These are phyloP conservation scores for Heterotrichella gracilis DNA, from an alignment of 352 stramenopile species.

Conservation along the genomic window DNA sequence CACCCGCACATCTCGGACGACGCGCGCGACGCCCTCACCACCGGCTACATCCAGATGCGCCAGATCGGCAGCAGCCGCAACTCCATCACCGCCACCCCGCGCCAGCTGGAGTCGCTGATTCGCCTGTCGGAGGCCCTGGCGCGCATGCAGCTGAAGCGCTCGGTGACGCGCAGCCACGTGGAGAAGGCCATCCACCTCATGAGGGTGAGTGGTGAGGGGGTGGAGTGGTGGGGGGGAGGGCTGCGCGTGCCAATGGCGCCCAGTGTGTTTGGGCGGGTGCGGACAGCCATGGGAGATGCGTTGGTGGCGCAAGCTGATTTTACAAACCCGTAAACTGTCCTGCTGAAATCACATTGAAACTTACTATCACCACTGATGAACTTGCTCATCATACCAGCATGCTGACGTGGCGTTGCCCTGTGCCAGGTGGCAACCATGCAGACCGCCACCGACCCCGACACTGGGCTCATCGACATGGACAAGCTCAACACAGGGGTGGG, in stretches of 20 bases:
- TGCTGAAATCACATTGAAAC: no score
- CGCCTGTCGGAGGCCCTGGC: constrained; percentile 77
- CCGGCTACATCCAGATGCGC: constrained; percentile 58
- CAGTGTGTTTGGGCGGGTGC: no score
- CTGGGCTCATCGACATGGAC: constrained; percentile 96
- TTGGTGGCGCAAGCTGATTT: no score
- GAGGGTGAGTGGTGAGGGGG: no score
- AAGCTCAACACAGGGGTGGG: constrained; percentile 16
- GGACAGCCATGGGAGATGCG: no score
- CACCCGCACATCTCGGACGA: constrained; percentile 51
- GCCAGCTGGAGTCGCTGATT: constrained; percentile 88
- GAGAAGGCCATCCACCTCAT: constrained; percentile 73
- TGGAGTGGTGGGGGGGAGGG: no score
- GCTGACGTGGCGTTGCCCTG: no score
- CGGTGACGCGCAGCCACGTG: constrained; percentile 41
- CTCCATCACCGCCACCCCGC: constrained; percentile 70
- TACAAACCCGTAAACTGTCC: no score
- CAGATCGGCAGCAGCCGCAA: constrained; percentile 35
- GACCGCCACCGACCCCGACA: constrained; percentile 76
- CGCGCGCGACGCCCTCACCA: constrained; percentile 48
- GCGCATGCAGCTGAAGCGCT: constrained; percentile 50
- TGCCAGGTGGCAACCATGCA: constrained; percentile 67
- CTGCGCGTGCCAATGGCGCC: no score
- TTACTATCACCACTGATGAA: no score
- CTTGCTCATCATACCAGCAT: no score